phyloP scores from a whole-genome alignment of 2,329 filamentous ascomycete genomes.

The Aspergillus chevalieri region DNA sequence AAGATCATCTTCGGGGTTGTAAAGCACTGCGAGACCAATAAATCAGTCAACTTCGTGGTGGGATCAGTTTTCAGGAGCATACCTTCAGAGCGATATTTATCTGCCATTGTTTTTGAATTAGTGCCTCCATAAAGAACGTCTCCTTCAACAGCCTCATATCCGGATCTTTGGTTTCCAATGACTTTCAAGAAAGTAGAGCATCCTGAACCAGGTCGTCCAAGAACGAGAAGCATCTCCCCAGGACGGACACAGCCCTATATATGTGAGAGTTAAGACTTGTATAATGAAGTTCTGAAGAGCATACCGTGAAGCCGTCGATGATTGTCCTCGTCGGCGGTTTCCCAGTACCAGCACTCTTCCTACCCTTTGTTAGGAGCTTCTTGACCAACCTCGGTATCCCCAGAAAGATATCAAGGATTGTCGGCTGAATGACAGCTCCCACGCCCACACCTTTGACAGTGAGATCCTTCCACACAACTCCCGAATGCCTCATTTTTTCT shows the following conservation, averaged over 20 bases:
- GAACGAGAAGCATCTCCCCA: slow-evolving; percentile 35
- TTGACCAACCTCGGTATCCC: slow-evolving; percentile 44
- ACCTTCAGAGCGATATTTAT: slow-evolving; percentile 43
- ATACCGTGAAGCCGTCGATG: slow-evolving; percentile 54
- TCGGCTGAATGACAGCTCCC: slow-evolving; percentile 56
- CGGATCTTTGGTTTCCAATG: slow-evolving; percentile 60
- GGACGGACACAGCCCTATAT: slow-evolving; percentile 35
- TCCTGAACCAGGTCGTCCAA: slow-evolving; percentile 38
- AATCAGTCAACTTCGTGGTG: too few species aligned
- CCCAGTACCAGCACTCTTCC: slow-evolving; percentile 20
- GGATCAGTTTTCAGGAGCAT: neutral
- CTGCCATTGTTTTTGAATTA: slow-evolving; percentile 45
- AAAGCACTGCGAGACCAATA: slow-evolving; percentile 45
- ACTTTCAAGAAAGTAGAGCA: slow-evolving; percentile 85
- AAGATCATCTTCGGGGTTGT: slow-evolving; percentile 71
- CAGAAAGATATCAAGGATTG: slow-evolving; percentile 51
- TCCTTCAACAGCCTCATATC: slow-evolving; percentile 56
- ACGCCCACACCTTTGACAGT: slow-evolving; percentile 66
- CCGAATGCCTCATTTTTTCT: slow-evolving; percentile 62
- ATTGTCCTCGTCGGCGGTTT: slow-evolving; percentile 58
- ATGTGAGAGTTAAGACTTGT: neutral
- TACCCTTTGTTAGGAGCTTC: slow-evolving; percentile 34
- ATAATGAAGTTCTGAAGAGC: neutral
- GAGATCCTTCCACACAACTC: slow-evolving; percentile 63
- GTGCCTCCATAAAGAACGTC: slow-evolving; percentile 52